Percentiles rank a stretch among this genome's conserved stretches.
phyloP scores from a whole-genome alignment of 148 eudicot genomes.

The Diospyros kaki region DNA sequence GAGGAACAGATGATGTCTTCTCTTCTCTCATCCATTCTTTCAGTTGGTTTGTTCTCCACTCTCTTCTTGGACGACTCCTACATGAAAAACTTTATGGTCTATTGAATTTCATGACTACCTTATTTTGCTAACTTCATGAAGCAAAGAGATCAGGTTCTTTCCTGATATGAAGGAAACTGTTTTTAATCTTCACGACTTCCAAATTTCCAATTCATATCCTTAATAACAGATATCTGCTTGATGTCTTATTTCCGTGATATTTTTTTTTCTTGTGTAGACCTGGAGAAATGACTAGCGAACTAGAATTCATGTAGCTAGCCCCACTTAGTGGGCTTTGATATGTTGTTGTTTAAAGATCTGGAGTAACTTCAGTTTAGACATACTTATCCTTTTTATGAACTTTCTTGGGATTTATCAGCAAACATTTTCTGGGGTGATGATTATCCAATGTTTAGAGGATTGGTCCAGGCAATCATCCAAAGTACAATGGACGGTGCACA shows the following conservation, averaged over 20 bases:
- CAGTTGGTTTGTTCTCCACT: conserved; percentile 67
- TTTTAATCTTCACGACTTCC: too few species aligned
- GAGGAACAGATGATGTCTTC: conserved; percentile 94
- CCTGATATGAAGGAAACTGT: neutral
- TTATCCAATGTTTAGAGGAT: neutral
- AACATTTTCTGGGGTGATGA: neutral
- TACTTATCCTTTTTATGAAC: conserved; percentile 7
- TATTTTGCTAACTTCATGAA: neutral
- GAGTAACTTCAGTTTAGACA: neutral
- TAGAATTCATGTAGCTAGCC: too few species aligned
- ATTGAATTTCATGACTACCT: neutral
- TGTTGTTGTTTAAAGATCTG: too few species aligned
- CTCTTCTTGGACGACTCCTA: conserved; percentile 2
- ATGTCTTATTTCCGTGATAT: neutral
- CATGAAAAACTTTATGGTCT: neutral
- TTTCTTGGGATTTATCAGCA: neutral
- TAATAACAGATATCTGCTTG: neutral
- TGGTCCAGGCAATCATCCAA: neutral
- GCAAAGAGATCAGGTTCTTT: conserved; percentile 4
- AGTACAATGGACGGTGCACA: neutral
- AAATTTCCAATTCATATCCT: neutral
- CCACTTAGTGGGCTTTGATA: too few species aligned
- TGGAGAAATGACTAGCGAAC: neutral
- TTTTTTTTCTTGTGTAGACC: neutral
- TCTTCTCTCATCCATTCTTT: conserved; percentile 97